A percentile compares a stretch with the other conserved stretches of the same genome.
Evolutionary conservation across 2,329 filamentous ascomycete genomes (phyloP).

Genomic region (Ramichloridium luteum): DNA sequence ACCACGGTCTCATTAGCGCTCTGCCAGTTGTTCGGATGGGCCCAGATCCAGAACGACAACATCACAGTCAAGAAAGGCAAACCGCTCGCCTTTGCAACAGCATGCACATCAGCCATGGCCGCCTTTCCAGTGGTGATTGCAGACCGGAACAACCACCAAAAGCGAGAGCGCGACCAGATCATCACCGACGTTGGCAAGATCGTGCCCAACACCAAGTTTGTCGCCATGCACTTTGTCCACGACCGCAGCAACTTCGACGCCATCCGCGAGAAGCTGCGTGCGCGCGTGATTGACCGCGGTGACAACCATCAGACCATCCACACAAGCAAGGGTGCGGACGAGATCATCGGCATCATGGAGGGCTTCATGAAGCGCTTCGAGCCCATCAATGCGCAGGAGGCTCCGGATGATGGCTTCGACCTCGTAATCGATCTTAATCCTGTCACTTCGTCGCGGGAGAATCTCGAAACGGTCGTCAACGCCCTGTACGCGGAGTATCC

Average conservation of each 20-base stretch:
- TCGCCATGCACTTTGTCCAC: constrained; percentile 83
- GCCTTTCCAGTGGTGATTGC: constrained; percentile 65
- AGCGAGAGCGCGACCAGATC: constrained; percentile 75
- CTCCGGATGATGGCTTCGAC: constrained; percentile 76
- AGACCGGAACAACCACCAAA: constrained; percentile 88
- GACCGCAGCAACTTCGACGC: constrained; percentile 52
- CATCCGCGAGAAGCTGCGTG: constrained; percentile 62
- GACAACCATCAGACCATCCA: constrained; percentile 98
- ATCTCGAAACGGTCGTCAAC: constrained; percentile 67
- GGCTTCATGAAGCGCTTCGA: constrained; percentile 83
- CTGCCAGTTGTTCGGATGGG: constrained; percentile 76
- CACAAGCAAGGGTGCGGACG: constrained; percentile 57
- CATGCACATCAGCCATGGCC: constrained; percentile 53
- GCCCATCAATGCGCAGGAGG: constrained; percentile 50
- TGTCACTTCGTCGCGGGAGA: constrained; percentile 61
- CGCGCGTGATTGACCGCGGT: constrained; percentile 70
- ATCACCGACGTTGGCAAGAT: constrained; percentile 60
- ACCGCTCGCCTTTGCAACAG: constrained; percentile 63
- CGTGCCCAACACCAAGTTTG: constrained; percentile 54
- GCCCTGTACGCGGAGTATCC: constrained; percentile 68
- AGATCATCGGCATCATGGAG: constrained; percentile 87
- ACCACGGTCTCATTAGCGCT: constrained; percentile 81
- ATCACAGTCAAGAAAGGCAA: constrained; percentile 65
- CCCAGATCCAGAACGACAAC: constrained; percentile 93
- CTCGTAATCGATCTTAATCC: constrained; percentile 75